Evolutionary conservation across 208 protist genomes (phyloP), one percentile per base, ranked within the genome.

Genomic region (Tritrichomonas foetus): DNA sequence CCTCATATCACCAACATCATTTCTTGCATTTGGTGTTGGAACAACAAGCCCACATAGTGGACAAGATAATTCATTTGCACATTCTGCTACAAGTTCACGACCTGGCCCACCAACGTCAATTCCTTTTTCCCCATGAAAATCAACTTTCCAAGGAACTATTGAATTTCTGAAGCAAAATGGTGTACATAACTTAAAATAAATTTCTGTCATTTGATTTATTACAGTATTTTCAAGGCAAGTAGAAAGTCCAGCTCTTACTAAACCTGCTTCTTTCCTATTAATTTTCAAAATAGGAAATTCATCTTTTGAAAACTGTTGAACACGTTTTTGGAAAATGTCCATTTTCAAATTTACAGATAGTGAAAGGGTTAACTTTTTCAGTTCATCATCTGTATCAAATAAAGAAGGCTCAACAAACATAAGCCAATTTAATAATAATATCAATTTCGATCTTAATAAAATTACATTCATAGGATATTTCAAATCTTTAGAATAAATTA

Each of bases 381-480:
- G 33, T 57, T 20, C 25, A 57, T 41, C 27, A 39, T 89, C 47
- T 5, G 8, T 61, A 22, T 61, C 53, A 61, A 61, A 22, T 5
- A 61, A 16, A 16, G 5, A 5, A 22, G 53, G 5, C 16, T 61
- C 11, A 61, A 16, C 16, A 5, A 16, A 61, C 53, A 61, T 16
- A 61, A 61, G 53, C 78, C 78, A 89, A n/a, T 89, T 89, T 8
- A 89, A 33, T n/a, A 89, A 39, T 20, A 89, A 39, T 8, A 89
- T 3, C 3, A 55, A 89, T 9, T 57, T 44, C 11, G 78, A 20
- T 3, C 78, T 41, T 22, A 89, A 9, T 14, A 44, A 57, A 0
- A 89, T n/a, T 14, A 89, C 9, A 30, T 89, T 89, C 78, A 89
- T n/a, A n/a, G n/a, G n/a, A n/a, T n/a, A n/a, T n/a, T n/a, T n/a